Percentiles rank a stretch among this genome's conserved stretches.
Conservation (phyloP, 768 basidiomycete species). For the Sutorius australiensis region DNA sequence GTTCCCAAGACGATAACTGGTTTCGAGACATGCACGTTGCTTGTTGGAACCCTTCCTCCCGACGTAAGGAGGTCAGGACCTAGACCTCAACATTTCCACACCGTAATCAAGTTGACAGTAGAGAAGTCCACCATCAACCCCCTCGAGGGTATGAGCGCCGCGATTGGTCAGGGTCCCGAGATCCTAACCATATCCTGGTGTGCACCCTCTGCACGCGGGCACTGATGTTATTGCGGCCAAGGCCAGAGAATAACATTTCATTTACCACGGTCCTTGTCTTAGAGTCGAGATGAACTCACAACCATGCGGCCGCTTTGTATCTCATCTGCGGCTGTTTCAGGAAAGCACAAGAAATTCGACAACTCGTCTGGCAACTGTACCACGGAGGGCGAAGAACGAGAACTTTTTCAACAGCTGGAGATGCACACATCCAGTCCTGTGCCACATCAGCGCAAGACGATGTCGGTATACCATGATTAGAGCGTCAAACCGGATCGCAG, state of each 20-base stretch:
- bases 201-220: slow-evolving; percentile 42
- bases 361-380: slow-evolving; percentile 13
- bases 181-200: slow-evolving; percentile 51
- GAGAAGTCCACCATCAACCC: slow-evolving; percentile 39
- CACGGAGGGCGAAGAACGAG: slow-evolving; percentile 44
- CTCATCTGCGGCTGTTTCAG: slow-evolving; percentile 19
- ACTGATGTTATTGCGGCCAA: slow-evolving; percentile 31
- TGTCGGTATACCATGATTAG: no score
- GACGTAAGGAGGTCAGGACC: slow-evolving; percentile 38
- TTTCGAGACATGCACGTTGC: slow-evolving; percentile 50
- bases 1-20: slow-evolving; percentile 44
- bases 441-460: no score
- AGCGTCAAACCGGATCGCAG: no score
- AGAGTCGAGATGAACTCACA: slow-evolving; percentile 42
- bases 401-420: slow-evolving; percentile 18
- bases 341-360: slow-evolving; percentile 26
- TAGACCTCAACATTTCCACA: slow-evolving; percentile 34
- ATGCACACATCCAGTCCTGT: no score
- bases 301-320: slow-evolving; percentile 32
- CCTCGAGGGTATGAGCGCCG: slow-evolving; percentile 41
- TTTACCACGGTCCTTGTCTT: slow-evolving; percentile 42
- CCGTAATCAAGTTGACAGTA: slow-evolving; percentile 39
- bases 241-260: slow-evolving; percentile 31
- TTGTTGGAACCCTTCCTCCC: slow-evolving; percentile 42
- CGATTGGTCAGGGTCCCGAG: slow-evolving; percentile 31